Percentiles rank a stretch among this genome's conserved stretches.
Conservation (phyloP, 1,139 yeast species). For the Yamadazyma membranifaciens region DNA sequence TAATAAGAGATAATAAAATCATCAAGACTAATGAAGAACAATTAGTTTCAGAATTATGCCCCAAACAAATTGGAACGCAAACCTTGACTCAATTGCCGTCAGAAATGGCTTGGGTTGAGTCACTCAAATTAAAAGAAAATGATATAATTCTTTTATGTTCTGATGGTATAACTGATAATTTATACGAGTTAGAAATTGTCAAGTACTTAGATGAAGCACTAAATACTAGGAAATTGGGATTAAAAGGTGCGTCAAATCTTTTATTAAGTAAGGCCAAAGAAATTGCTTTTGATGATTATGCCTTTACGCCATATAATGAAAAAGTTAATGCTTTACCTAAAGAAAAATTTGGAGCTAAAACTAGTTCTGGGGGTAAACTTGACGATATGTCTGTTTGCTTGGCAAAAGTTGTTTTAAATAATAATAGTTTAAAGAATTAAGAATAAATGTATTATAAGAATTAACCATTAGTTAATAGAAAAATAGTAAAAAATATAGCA, state of each 20-base stretch:
- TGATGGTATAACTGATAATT: constrained; percentile 56
- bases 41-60: constrained; percentile 47
- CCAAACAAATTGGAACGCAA: constrained; percentile 58
- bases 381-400: constrained; percentile 56
- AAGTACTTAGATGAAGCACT: constrained; percentile 35
- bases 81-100: constrained; percentile 46
- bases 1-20: constrained; percentile 48
- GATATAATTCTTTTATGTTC: constrained; percentile 51
- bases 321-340: constrained; percentile 46
- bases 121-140: constrained; percentile 35
- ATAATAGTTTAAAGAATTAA: neutral
- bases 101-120: constrained; percentile 48
- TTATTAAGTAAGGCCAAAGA: constrained; percentile 46
- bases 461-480: neutral
- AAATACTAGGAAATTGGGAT: constrained; percentile 23
- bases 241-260: constrained; percentile 40
- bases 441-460: neutral
- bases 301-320: constrained; percentile 55
- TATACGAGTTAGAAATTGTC: constrained; percentile 48
- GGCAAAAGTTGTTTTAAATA: constrained; percentile 39
- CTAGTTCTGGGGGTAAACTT: constrained; percentile 52
- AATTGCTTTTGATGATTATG: constrained; percentile 54
- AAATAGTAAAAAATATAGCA: neutral
- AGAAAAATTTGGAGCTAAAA: constrained; percentile 27
- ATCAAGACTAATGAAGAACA: constrained; percentile 49